phyloP scores from a whole-genome alignment of 768 basidiomycete genomes.

The Psilocybe azurescens region DNA sequence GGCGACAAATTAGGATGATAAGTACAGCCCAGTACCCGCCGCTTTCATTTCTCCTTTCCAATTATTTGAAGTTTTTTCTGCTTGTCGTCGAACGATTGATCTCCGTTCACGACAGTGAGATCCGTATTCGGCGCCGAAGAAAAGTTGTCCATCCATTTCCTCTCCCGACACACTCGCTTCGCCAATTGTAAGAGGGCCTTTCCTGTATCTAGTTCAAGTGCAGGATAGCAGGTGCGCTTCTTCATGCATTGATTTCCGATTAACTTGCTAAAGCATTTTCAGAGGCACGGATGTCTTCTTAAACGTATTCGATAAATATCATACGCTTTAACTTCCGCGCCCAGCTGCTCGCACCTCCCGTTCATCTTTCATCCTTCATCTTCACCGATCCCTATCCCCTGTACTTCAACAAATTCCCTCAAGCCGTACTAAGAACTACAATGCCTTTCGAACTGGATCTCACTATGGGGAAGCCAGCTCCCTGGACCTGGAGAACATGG shows the following conservation, averaged over 20 bases:
- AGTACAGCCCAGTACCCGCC: not conserved
- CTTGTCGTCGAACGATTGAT: not conserved
- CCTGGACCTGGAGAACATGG: slow-evolving; percentile 13
- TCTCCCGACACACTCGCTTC: not conserved
- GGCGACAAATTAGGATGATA: not conserved
- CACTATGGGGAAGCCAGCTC: not conserved
- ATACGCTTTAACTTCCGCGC: not conserved
- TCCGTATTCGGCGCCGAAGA: not conserved
- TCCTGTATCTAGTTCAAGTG: not conserved
- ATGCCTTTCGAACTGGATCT: not conserved
- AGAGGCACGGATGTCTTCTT: not conserved
- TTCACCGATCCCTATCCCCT: not conserved
- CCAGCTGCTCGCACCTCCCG: not conserved
- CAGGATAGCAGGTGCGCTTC: not conserved
- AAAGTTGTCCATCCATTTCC: not conserved
- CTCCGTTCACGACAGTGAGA: not conserved
- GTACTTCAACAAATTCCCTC: not conserved
- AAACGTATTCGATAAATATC: not conserved
- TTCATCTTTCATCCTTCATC: no score
- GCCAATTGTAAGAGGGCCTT: not conserved
- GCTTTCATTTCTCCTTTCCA: not conserved
- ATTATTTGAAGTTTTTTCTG: not conserved
- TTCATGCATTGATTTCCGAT: not conserved
- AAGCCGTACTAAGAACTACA: not conserved
- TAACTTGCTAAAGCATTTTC: not conserved